Evolutionary conservation across 2,329 filamentous ascomycete genomes (phyloP).

Genomic region (Claviceps sorghi): DNA sequence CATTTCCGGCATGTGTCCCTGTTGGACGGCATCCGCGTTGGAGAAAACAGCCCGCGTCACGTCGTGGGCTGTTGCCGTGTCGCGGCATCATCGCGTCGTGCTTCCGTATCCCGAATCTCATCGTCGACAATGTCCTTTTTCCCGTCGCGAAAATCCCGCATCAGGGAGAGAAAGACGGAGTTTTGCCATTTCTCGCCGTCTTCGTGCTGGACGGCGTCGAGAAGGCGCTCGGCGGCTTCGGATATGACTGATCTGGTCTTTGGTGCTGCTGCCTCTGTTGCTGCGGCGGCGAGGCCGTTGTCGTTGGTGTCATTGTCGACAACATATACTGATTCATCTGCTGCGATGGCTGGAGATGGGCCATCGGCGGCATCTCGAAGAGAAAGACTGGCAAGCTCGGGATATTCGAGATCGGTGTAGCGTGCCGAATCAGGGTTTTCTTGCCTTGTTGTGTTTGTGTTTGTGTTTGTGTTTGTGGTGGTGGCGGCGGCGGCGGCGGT

Average conservation of each 20-base stretch:
- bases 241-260: conserved; percentile 24
- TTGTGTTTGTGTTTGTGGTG: background rate
- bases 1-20: no score
- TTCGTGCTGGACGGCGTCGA: conserved; percentile 29
- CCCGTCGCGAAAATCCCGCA: conserved; percentile 31
- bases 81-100: background rate
- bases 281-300: background rate
- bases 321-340: conserved; percentile 4
- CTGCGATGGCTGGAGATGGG: conserved; percentile 4
- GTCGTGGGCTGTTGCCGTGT: conserved; percentile 3
- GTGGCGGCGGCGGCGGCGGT: background rate
- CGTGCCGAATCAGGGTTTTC: conserved; percentile 2
- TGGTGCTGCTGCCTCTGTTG: background rate
- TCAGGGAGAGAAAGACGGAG: conserved; percentile 28
- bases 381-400: conserved; percentile 20
- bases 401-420: conserved; percentile 17
- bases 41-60: conserved; percentile 1
- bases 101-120: conserved; percentile 22
- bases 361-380: conserved; percentile 8
- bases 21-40: no score
- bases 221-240: conserved; percentile 26
- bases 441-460: background rate
- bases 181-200: conserved; percentile 32
- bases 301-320: conserved; percentile 1
- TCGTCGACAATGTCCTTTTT: conserved; percentile 29